Percentiles rank a stretch among this genome's conserved stretches.
Conservation (phyloP, 352 stramenopile genomes). For the Phytopythium aichiense region DNA sequence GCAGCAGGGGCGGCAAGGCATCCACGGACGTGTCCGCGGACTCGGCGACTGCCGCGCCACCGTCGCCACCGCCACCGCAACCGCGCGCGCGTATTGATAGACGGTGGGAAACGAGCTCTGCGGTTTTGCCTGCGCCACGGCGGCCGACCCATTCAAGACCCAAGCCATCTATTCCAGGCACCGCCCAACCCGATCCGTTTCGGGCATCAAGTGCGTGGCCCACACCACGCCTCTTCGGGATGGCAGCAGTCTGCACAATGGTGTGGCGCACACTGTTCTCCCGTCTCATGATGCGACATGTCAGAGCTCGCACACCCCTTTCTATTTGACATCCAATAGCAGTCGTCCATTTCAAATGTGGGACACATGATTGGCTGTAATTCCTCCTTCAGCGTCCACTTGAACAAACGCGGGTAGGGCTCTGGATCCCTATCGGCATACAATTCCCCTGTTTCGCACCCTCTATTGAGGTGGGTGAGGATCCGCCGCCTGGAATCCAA, state of each 20-base stretch:
- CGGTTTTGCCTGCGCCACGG: not conserved
- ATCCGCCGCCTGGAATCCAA: not conserved
- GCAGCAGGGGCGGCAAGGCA: not conserved
- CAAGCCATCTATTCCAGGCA: not conserved
- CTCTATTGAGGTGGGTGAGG: not conserved
- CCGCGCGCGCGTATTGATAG: not conserved
- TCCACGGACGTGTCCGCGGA: not conserved
- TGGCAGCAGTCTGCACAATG: too few relatives aligned
- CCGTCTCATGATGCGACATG: too few relatives aligned
- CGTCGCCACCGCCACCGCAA: not conserved
- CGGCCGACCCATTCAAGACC: not conserved
- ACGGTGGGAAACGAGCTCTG: not conserved
- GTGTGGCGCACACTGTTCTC: too few relatives aligned
- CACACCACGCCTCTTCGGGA: too few relatives aligned
- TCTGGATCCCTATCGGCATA: not conserved
- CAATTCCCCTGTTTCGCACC: not conserved
- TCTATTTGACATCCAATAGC: too few relatives aligned
- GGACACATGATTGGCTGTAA: not conserved
- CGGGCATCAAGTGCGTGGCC: too few relatives aligned
- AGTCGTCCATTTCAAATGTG: not conserved
- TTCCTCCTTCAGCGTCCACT: not conserved
- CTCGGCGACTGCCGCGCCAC: too few relatives aligned
- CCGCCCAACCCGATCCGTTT: too few relatives aligned
- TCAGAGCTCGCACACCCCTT: too few relatives aligned
- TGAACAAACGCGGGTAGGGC: not conserved